Conservation (phyloP, 176 grass and related monocot species). For the Rhynchospora tenuis region DNA sequence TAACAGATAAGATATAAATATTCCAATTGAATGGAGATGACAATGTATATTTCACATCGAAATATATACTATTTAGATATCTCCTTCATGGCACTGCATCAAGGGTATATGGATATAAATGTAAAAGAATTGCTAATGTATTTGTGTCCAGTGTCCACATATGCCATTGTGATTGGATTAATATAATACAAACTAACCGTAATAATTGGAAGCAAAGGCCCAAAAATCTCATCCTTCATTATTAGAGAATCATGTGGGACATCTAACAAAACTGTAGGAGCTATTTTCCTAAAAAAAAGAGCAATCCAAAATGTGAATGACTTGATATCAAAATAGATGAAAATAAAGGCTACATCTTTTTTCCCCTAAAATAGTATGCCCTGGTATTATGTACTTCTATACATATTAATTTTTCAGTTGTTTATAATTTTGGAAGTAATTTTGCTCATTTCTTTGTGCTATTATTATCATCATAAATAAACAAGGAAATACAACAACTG, state of each 20-base stretch:
- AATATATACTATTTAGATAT: background rate
- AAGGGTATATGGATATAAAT: background rate
- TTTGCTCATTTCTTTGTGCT: background rate
- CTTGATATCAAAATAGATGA: background rate
- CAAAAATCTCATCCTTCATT: slow-evolving; percentile 84
- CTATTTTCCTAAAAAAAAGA: slow-evolving; percentile 45
- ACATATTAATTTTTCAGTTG: background rate
- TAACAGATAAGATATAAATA: background rate
- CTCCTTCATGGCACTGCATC: background rate
- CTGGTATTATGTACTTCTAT: background rate
- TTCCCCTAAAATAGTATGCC: background rate
- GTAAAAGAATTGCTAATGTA: background rate
- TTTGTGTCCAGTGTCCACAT: background rate
- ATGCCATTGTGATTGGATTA: background rate
- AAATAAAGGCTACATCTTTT: background rate
- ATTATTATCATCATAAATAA: background rate
- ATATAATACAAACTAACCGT: slow-evolving; percentile 33
- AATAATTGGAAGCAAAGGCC: slow-evolving; percentile 70
- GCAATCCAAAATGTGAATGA: background rate
- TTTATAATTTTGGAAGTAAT: background rate
- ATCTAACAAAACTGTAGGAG: slow-evolving; percentile 66
- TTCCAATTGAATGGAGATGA: background rate
- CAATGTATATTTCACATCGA: background rate
- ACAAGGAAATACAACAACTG: background rate
- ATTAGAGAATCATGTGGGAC: slow-evolving; percentile 64